Percentiles rank a stretch among this genome's conserved stretches.
Evolutionary conservation across 768 basidiomycete genomes (phyloP).

Genomic region (Baorangia bicolor): DNA sequence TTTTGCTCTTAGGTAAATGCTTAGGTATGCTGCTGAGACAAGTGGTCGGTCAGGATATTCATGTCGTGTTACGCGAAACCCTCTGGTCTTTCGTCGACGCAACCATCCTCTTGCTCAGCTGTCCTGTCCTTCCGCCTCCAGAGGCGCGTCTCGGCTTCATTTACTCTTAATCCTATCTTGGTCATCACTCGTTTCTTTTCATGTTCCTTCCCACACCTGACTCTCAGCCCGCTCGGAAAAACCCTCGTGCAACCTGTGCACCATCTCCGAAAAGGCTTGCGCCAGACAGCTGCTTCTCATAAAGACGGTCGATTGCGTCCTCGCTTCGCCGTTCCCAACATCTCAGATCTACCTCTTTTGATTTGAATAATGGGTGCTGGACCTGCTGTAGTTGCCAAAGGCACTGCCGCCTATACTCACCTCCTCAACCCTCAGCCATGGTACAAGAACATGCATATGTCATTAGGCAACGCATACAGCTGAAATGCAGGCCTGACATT

Average conservation of each 20-base stretch:
- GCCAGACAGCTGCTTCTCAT: not conserved
- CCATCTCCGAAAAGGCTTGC: not conserved
- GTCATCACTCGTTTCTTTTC: slow-evolving; percentile 1
- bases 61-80: not conserved
- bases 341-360: not conserved
- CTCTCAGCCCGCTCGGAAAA: not conserved
- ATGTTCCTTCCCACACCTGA: not conserved
- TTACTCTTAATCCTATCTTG: not conserved
- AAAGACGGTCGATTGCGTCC: not conserved
- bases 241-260: not conserved
- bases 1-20: not conserved
- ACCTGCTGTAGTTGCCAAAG: slow-evolving; percentile 38
- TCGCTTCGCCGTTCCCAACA: not conserved
- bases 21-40: not conserved
- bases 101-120: not conserved
- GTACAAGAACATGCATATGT: slow-evolving; percentile 67
- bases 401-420: slow-evolving; percentile 43
- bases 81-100: not conserved
- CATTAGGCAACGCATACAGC: not conserved
- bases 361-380: slow-evolving; percentile 53
- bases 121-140: not conserved
- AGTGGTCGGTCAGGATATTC: not conserved
- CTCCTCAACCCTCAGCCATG: slow-evolving; percentile 63
- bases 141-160: not conserved
- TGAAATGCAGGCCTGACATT: not conserved